Evolutionary conservation across 2,329 filamentous ascomycete species (phyloP).

Genomic region (Cercospora sp.): DNA sequence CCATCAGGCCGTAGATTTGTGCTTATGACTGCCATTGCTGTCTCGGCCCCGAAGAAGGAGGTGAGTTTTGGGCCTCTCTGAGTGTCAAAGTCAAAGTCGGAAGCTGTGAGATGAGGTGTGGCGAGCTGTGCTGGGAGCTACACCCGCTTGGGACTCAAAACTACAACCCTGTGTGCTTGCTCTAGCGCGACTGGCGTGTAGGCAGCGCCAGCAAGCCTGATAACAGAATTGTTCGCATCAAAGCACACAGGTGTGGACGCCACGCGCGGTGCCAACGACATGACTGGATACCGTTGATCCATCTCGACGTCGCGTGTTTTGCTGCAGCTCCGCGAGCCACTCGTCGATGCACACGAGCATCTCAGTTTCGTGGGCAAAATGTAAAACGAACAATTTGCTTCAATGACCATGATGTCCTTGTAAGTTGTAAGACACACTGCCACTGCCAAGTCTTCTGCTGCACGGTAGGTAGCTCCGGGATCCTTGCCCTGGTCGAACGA

Average conservation of each 20-base stretch:
- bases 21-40: background rate
- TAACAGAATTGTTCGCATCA: background rate
- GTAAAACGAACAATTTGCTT: background rate
- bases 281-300: background rate
- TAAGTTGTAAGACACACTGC: background rate
- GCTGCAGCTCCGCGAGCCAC: background rate
- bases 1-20: background rate
- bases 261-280: background rate
- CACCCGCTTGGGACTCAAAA: background rate
- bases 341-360: background rate
- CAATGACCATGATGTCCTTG: background rate
- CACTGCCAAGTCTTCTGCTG: background rate
- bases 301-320: background rate
- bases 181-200: background rate
- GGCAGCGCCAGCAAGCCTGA: background rate
- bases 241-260: background rate
- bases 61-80: background rate
- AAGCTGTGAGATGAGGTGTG: constrained; percentile 6
- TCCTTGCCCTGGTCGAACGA: background rate
- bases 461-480: background rate
- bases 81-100: background rate
- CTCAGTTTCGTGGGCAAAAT: background rate
- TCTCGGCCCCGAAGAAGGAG: constrained; percentile 9
- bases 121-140: background rate
- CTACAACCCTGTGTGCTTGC: background rate